Evolutionary conservation across 352 stramenopile genomes (phyloP), one percentile per base, ranked within the genome.

Genomic region (Phytophthora fragariae): DNA sequence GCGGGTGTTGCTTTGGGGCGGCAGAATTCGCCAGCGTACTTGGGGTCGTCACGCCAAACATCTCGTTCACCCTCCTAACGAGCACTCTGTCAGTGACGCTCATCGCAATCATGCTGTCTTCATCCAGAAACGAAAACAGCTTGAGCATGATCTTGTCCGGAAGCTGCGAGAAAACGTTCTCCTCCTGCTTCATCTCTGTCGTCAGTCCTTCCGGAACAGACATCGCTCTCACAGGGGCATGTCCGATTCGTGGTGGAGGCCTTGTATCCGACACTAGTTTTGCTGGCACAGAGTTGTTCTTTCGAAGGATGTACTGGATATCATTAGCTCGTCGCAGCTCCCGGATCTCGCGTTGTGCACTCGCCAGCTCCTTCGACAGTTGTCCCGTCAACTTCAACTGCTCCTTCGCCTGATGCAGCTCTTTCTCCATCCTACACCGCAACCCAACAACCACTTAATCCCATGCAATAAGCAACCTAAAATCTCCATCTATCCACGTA

Each of bases 271-370:
- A 63, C 14, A 65, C 17, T 29, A 64, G 49, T n/a, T 68, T 77
- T 19, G 57, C 6, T 2, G 63, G 63, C 31, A 76, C 46, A 2
- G 61, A 70, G 57, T 56, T 83, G 15, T 76, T 82, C 37, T 75
- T 88, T 33, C 46, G 61, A 24, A 95, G 75, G 31, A 94, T 69
- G 24, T 76, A 80, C 60, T 92, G 86, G 44, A 95, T 92, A 53
- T 89, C 88, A 64, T 86, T 89, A 17, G 83, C 81, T 27, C 85
- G 78, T 62, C 88, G 78, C 33, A 95, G 59, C 24, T 94, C 89
- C 39, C 85, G 86, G 53, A 95, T 93, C 50, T 94, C 86, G 11
- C 86, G 83, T 59, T 95, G 89, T 1, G 89, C 87, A 37, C 66
- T 83, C 2, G 85, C 79, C 12, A 95, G 64, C 61, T 95, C 85